Evolutionary conservation across 2,329 filamentous ascomycete genomes (phyloP), one percentile per base, ranked within the genome.

Genomic region (Fusarium continuum): DNA sequence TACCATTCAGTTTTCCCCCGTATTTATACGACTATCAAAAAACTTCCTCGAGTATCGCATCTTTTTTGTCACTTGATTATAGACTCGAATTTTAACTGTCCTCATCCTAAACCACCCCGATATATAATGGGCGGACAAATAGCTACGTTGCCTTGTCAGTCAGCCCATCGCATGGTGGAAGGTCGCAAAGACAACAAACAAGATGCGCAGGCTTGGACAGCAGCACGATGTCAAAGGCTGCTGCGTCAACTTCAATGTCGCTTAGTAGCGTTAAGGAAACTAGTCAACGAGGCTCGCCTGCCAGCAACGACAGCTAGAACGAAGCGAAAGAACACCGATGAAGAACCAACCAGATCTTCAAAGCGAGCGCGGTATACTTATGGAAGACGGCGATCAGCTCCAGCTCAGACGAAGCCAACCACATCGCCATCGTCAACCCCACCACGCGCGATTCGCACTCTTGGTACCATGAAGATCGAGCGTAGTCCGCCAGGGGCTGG

Each of bases 191-290:
- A 35, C 16, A 38, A 40, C 39, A 51, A 50, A 32, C 50, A 65
- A 36, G 57, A 67, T 26, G n/a, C 54, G 11, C 75, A 76, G 38
- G 73, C 73, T 11, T 84, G 82, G 82, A 83, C 80, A 5, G 78
- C 81, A 6, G 76, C 79, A 44, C 73, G 80, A 51, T 84, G 81
- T 38, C 77, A 80, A 41, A 75, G 80, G 3, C 68, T 83, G 6
- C 74, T 84, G 16, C 79, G 81, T 4, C 81, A 82, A 28, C 68
- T 84, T 1, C 75, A 82, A 25, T 75, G 78, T 8, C 77, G 80
- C 9, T 64, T 83, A 20, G 65, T 72, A n/a, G 69, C 74, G 3
- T 67, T 83, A 6, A 75, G 76, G 29, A 77, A 75, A 36, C 70
- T 79, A 9, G 67, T 69, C 46, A 32, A 68, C 44, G 61, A 74